Conservation (phyloP, 2,329 filamentous ascomycete genomes). For the Pseudogymnoascus sp. region DNA sequence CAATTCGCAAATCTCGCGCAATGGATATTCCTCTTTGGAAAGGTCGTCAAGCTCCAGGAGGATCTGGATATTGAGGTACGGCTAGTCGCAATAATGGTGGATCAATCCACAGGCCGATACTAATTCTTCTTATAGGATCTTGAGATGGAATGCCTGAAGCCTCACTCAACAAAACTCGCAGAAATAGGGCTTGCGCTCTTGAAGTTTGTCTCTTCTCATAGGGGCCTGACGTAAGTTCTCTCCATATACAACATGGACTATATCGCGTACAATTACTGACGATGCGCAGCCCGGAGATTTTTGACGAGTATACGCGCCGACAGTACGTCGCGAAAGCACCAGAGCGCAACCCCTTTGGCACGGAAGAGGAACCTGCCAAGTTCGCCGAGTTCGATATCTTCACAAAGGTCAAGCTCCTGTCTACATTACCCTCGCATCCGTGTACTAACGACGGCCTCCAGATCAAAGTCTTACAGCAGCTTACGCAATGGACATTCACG, state of each 20-base stretch:
- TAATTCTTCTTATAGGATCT: conserved; percentile 55
- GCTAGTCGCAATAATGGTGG: conserved; percentile 1
- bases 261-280: conserved; percentile 19
- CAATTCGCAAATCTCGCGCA: conserved; percentile 91
- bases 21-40: conserved; percentile 87
- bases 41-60: conserved; percentile 81
- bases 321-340: conserved; percentile 81
- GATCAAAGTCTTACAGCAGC: conserved; percentile 73
- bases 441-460: conserved; percentile 23
- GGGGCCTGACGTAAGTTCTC: conserved; percentile 71
- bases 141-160: conserved; percentile 79
- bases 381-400: conserved; percentile 79
- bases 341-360: conserved; percentile 74
- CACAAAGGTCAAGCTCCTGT: conserved; percentile 53
- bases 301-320: conserved; percentile 86
- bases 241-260: background rate
- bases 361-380: conserved; percentile 59
- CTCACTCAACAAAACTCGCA: conserved; percentile 62
- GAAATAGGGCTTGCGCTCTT: conserved; percentile 80
- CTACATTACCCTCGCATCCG: conserved; percentile 11
- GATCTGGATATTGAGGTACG: conserved; percentile 81
- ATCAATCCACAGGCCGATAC: conserved; percentile 7
- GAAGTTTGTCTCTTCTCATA: conserved; percentile 89
- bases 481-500: conserved; percentile 82
- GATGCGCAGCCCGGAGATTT: conserved; percentile 62